phyloP scores from a whole-genome alignment of 352 stramenopile species.

The Pythium phragmiticola region DNA sequence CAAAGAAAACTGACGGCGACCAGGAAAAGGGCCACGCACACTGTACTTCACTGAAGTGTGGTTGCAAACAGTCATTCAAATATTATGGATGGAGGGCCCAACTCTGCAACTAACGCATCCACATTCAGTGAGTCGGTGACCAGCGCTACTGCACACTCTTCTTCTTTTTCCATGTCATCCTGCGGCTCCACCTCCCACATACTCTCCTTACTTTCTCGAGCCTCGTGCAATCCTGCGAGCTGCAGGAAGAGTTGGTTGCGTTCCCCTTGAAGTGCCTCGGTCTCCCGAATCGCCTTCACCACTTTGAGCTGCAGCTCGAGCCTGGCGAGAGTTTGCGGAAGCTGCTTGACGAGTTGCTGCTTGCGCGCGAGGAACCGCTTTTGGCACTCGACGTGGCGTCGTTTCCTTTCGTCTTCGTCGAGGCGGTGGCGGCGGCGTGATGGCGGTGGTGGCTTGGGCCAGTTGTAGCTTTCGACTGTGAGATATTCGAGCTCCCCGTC shows the following conservation, averaged over 20 bases:
- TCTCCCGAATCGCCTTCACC: neutral
- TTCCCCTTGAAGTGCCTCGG: neutral
- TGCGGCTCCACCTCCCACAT: too few relatives aligned
- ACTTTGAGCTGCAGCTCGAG: conserved; percentile 5
- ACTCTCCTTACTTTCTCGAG: too few relatives aligned
- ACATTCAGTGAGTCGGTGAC: too few relatives aligned
- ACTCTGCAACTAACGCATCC: too few relatives aligned
- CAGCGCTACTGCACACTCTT: too few relatives aligned
- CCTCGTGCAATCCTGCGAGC: too few relatives aligned
- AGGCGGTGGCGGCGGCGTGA: neutral
- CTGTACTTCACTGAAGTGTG: too few relatives aligned
- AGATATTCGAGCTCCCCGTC: conserved; percentile 6
- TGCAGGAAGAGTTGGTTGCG: neutral
- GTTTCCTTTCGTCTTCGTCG: neutral
- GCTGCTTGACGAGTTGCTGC: neutral
- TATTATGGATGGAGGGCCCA: too few relatives aligned
- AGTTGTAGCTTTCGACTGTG: neutral
- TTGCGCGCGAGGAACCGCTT: conserved; percentile 11
- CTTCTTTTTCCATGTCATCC: too few relatives aligned
- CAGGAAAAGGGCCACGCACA: too few relatives aligned
- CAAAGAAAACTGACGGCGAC: too few relatives aligned
- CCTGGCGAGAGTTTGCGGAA: neutral
- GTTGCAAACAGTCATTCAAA: too few relatives aligned
- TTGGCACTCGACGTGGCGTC: conserved; percentile 6
- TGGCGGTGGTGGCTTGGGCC: neutral